Percentiles rank a stretch among this genome's conserved stretches.
These are phyloP conservation scores for Wolfiporia cocos DNA, from an alignment of 1,284 basidiomycete species.

Conservation along the genomic window DNA sequence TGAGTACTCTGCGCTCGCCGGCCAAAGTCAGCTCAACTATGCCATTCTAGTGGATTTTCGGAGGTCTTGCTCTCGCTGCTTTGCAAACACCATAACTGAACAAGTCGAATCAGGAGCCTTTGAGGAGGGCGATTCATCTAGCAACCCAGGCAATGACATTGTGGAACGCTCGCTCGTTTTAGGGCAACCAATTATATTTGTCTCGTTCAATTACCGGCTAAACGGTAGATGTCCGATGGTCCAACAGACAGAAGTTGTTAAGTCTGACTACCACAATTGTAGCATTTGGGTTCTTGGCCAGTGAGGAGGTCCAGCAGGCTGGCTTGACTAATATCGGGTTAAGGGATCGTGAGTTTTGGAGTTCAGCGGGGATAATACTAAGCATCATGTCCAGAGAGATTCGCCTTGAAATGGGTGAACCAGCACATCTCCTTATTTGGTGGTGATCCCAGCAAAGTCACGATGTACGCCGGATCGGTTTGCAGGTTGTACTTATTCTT, in stretches of 20 bases:
- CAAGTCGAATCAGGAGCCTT: constrained; percentile 23
- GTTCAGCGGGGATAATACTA: too few relatives aligned
- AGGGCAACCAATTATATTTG: constrained; percentile 42
- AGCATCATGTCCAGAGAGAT: too few relatives aligned
- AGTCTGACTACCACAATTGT: not conserved
- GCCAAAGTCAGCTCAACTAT: constrained; percentile 26
- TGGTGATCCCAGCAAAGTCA: constrained; percentile 34
- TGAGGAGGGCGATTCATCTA: constrained; percentile 18
- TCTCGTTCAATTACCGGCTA: constrained; percentile 50
- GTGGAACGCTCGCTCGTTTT: constrained; percentile 42
- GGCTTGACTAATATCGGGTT: constrained; percentile 51
- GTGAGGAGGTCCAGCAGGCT: constrained; percentile 43
- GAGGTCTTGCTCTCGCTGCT: constrained; percentile 9
- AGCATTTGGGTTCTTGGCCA: constrained; percentile 43
- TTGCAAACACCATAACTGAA: constrained; percentile 1
- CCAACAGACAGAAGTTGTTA: not conserved
- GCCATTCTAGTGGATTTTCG: constrained; percentile 50
- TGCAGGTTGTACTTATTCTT: too few relatives aligned
- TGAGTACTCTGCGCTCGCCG: constrained; percentile 21
- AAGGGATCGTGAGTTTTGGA: constrained; percentile 43
- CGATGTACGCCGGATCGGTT: constrained; percentile 15
- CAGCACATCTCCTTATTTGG: constrained; percentile 36
- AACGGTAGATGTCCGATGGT: not conserved
- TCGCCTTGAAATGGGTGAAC: constrained; percentile 53
- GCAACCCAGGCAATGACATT: constrained; percentile 24